phyloP scores from a whole-genome alignment of 106 monocot species.

The Chionographis japonica region DNA sequence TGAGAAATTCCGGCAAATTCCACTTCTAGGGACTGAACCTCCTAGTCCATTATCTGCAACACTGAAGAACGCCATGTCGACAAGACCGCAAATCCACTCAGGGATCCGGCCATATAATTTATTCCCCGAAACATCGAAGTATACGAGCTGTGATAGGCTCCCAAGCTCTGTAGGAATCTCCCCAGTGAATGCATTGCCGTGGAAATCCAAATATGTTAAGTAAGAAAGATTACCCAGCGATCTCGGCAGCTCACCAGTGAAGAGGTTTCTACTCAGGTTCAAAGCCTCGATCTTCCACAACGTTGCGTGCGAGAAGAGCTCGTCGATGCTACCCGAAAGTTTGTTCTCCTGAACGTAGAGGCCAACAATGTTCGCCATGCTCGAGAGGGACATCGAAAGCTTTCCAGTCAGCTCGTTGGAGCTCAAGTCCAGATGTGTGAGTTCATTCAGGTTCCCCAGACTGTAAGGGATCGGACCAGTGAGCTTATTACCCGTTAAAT shows the following conservation, averaged over 20 bases:
- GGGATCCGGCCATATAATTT: background rate
- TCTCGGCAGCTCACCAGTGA: background rate
- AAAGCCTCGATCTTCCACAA: background rate
- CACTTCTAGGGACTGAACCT: background rate
- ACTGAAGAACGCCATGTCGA: background rate
- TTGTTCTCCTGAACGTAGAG: slow-evolving; percentile 3
- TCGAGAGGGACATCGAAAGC: background rate
- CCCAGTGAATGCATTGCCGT: background rate
- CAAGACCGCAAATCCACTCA: background rate
- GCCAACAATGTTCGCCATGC: background rate
- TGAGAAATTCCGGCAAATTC: background rate
- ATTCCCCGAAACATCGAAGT: slow-evolving; percentile 1
- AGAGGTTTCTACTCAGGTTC: background rate
- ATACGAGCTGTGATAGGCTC: background rate
- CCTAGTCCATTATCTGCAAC: background rate
- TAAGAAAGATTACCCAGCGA: slow-evolving; percentile 1
- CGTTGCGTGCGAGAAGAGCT: background rate
- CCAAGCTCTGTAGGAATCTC: background rate
- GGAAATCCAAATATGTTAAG: background rate
- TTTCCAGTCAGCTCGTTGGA: background rate
- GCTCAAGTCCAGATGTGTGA: slow-evolving; percentile 4
- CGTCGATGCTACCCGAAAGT: background rate
- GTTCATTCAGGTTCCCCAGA: background rate
- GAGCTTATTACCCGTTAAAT: background rate
- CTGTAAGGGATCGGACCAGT: too few species aligned